phyloP scores from a whole-genome alignment of 345 rosid genomes.

The Turnera subulata region DNA sequence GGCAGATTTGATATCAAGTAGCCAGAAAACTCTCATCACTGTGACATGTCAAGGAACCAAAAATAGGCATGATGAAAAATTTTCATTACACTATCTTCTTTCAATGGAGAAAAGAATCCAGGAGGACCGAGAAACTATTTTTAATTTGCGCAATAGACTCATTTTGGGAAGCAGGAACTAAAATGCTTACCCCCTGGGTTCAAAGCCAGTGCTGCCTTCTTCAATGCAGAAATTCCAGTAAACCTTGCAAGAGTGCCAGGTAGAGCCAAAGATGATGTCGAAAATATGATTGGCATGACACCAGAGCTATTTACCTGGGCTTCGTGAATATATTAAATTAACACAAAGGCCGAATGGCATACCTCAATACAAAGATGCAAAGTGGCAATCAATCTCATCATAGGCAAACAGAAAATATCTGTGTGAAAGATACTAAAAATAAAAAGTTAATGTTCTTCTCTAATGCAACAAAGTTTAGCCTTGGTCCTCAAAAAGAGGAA shows the following conservation, averaged over 20 bases:
- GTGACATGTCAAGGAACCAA: not conserved
- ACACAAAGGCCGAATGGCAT: not conserved
- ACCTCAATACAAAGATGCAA: not conserved
- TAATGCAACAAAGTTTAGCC: no score
- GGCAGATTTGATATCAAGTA: not conserved
- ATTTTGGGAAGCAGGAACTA: not conserved
- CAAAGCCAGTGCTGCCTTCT: slow-evolving; percentile 79
- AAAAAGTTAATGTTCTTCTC: not conserved
- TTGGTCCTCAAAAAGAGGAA: no score
- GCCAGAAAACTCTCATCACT: not conserved
- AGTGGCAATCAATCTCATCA: not conserved
- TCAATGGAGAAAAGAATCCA: not conserved
- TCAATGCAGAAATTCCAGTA: slow-evolving; percentile 75
- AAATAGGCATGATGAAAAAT: no score
- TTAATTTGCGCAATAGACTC: not conserved
- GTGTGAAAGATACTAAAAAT: not conserved
- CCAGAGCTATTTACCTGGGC: slow-evolving; percentile 87
- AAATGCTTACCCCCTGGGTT: slow-evolving; percentile 75
- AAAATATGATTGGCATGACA: slow-evolving; percentile 96
- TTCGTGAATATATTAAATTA: slow-evolving; percentile 6
- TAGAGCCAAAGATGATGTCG: slow-evolving; percentile 92
- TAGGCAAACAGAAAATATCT: not conserved
- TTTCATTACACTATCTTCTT: not conserved
- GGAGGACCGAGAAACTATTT: not conserved
- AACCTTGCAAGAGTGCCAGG: slow-evolving; percentile 92